Conservation (phyloP, 2,329 filamentous ascomycete species). For the Clarireedia sp. region DNA sequence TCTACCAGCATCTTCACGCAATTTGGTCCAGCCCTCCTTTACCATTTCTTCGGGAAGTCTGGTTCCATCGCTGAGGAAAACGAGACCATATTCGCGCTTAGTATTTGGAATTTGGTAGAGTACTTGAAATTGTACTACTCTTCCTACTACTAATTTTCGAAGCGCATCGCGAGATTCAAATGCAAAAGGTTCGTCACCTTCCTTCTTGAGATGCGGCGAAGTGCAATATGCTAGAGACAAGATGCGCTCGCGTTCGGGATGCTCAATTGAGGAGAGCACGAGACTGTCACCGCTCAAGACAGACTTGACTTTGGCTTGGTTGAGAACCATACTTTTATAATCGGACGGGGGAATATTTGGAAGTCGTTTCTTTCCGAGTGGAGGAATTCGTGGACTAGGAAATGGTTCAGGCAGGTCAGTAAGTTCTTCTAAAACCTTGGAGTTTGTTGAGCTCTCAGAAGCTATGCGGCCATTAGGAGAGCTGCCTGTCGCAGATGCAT, state of each 20-base stretch:
- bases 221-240: conserved; percentile 89
- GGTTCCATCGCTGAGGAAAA: conserved; percentile 67
- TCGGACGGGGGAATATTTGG: conserved; percentile 26
- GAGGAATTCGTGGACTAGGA: conserved; percentile 20
- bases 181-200: conserved; percentile 85
- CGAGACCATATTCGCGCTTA: conserved; percentile 80
- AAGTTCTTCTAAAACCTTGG: conserved; percentile 14
- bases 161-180: conserved; percentile 95
- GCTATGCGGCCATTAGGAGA: neutral
- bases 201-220: conserved; percentile 76
- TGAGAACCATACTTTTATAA: conserved; percentile 27
- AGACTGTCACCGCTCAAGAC: conserved; percentile 91
- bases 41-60: conserved; percentile 75
- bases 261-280: conserved; percentile 72
- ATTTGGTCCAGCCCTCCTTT: conserved; percentile 83
- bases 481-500: conserved; percentile 12
- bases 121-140: conserved; percentile 75
- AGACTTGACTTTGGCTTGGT: conserved; percentile 75
- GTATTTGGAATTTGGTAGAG: conserved; percentile 81
- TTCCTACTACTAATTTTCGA: conserved; percentile 75
- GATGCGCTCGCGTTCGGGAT: conserved; percentile 73
- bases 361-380: conserved; percentile 14
- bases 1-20: conserved; percentile 87
- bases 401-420: conserved; percentile 32
- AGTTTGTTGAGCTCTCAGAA: conserved; percentile 12